phyloP scores from a whole-genome alignment of 2,329 filamentous ascomycete genomes.

The Harringtonia aguacate region DNA sequence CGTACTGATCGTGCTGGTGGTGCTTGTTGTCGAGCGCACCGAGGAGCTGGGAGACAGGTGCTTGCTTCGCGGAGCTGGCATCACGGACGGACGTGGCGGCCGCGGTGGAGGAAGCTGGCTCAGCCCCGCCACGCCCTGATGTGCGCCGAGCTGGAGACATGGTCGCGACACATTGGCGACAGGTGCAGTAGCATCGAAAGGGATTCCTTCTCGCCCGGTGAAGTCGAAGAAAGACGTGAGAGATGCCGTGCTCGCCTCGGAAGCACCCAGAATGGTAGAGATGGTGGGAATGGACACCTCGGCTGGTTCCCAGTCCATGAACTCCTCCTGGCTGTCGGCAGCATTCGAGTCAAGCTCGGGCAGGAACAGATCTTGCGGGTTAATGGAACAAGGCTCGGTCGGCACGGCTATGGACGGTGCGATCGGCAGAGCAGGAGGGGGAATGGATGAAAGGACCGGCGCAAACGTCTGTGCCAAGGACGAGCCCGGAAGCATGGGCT shows the following conservation, averaged over 20 bases:
- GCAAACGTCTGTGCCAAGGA: too few species aligned
- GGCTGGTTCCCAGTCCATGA: slow-evolving; percentile 18
- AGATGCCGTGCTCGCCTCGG: neutral
- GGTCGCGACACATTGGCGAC: slow-evolving; percentile 15
- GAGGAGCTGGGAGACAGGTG: slow-evolving; percentile 35
- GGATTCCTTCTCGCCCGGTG: neutral
- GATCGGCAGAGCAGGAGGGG: slow-evolving; percentile 6
- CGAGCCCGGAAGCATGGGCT: too few species aligned
- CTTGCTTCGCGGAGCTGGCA: slow-evolving; percentile 24
- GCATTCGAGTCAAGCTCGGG: slow-evolving; percentile 21
- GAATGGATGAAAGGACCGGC: too few species aligned
- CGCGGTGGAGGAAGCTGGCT: neutral
- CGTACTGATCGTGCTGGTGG: too few species aligned
- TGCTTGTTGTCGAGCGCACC: slow-evolving; percentile 34
- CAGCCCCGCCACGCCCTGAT: too few species aligned
- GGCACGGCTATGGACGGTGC: neutral
- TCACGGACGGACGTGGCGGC: slow-evolving; percentile 14
- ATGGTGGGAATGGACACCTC: neutral
- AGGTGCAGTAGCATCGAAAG: neutral
- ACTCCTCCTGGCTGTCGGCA: neutral
- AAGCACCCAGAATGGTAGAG: neutral
- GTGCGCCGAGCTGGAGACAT: slow-evolving; percentile 23
- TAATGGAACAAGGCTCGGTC: slow-evolving; percentile 12
- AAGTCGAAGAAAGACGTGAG: neutral
- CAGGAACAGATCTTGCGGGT: slow-evolving; percentile 19